Evolutionary conservation across 768 basidiomycete species (phyloP).

Genomic region (Russula foetens): DNA sequence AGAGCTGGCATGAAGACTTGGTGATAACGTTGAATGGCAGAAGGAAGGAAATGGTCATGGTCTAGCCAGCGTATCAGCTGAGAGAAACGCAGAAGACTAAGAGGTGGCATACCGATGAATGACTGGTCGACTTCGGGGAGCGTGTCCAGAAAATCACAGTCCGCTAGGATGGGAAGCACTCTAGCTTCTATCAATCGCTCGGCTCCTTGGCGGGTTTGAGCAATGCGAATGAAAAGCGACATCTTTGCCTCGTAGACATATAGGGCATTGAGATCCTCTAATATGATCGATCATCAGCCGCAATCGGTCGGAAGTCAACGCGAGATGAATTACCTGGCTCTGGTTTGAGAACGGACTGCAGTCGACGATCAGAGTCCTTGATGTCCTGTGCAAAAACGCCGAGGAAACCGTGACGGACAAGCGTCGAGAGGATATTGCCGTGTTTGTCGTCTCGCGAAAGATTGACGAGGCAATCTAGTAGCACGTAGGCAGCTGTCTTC

Average conservation of each 20-base stretch:
- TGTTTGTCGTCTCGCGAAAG: conserved; percentile 66
- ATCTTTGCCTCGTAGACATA: conserved; percentile 96
- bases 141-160: conserved; percentile 83
- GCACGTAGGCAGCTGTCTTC: conserved; percentile 92
- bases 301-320: not conserved
- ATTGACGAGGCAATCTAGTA: conserved; percentile 73
- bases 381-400: conserved; percentile 74
- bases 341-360: conserved; percentile 74
- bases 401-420: conserved; percentile 71
- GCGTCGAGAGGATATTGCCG: conserved; percentile 45
- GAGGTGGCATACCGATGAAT: conserved; percentile 54
- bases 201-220: conserved; percentile 75
- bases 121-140: conserved; percentile 77
- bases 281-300: not conserved
- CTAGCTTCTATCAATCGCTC: conserved; percentile 78
- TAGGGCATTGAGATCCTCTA: conserved; percentile 83
- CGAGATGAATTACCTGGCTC: conserved; percentile 61
- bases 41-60: conserved; percentile 79
- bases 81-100: not conserved
- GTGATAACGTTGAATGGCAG: conserved; percentile 83
- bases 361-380: conserved; percentile 69
- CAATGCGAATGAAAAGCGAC: conserved; percentile 79
- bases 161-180: conserved; percentile 61
- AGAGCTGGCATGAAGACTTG: conserved; percentile 83
- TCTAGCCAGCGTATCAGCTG: conserved; percentile 36